Percentiles rank a stretch among this genome's conserved stretches.
Evolutionary conservation across 2,329 filamentous ascomycete species (phyloP).

Genomic region (Bipolaris zeicola): DNA sequence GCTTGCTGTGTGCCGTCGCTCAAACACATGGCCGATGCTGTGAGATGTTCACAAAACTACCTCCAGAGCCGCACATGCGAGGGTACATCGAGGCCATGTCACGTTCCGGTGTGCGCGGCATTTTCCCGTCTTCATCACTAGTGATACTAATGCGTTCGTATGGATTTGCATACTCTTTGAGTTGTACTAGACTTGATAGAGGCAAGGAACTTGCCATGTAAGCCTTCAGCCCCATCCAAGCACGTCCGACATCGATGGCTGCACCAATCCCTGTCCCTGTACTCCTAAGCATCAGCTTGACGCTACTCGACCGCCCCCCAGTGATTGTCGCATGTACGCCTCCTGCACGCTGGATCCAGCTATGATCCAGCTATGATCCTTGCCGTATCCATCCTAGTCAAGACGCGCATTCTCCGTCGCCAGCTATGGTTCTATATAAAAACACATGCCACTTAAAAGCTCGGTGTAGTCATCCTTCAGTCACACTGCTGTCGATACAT

Average conservation of each 20-base stretch:
- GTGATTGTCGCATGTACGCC: conserved; percentile 31
- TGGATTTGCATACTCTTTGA: conserved; percentile 28
- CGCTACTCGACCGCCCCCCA: conserved; percentile 33
- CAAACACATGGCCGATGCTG: background rate
- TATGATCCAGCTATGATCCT: conserved; percentile 31
- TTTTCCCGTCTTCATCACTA: conserved; percentile 23
- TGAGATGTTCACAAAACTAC: background rate
- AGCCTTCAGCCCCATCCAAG: conserved; percentile 45
- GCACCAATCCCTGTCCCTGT: conserved; percentile 38
- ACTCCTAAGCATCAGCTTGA: conserved; percentile 40
- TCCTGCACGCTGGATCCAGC: conserved; percentile 26
- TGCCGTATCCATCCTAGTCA: conserved; percentile 24
- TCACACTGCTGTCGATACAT: conserved; percentile 17
- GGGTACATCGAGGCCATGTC: background rate
- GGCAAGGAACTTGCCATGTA: conserved; percentile 32
- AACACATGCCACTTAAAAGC: conserved; percentile 25
- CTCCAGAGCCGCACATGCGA: background rate
- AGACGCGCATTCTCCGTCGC: conserved; percentile 22
- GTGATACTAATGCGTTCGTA: conserved; percentile 26
- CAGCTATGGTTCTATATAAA: conserved; percentile 40
- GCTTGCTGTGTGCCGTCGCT: background rate
- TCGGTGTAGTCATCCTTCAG: conserved; percentile 18
- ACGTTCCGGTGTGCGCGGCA: conserved; percentile 9
- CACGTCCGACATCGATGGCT: conserved; percentile 34
- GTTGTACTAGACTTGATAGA: conserved; percentile 31